Base-by-base conservation (phyloP, 768 basidiomycete species). In the Crucibulum laeve region DNA sequence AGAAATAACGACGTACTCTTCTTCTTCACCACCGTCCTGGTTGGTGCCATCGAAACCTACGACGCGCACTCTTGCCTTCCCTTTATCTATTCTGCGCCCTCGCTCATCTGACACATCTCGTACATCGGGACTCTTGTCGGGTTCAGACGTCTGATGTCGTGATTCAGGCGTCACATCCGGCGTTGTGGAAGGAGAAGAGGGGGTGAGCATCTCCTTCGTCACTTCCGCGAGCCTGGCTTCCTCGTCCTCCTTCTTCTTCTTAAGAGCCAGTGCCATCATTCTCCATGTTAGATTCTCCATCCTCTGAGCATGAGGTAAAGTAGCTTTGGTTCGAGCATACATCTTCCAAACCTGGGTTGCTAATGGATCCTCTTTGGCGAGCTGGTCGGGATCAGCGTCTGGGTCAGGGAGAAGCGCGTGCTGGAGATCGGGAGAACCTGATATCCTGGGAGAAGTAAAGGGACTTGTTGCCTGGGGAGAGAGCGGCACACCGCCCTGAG, bases 281-380 rank as follows among this genome's bases (percentile, higher is more conserved):
- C 96, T 70, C 95, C 95, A 97, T 1, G 94, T 96, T 43, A 98
- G 63, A 59, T 97, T 98, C 69, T 98, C 96, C 91, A 99, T 93
- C 57, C 94, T 71, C 64, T 93, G 90, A 0, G 88, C 91, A 58
- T 95, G 91, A 23, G 94, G 92, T 44, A 95, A 66, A 24, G 75
- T 78, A n/a, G 86, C 87, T 66, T 92, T 93, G 36, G 87, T 88
- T 48, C 88, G 82, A 25, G 91, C 82, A 57, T 90, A 98, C 79
- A 97, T 88, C 69, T 85, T 91, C 95, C 95, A 98, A 23, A 98
- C 88, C 66, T 97, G 92, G 1, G 94, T 87, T 0, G 92, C 92
- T 17, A 96, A 73, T 5, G 93, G 94, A 60, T 96, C 94, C 40
- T 92, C 86, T 57, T 76, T 83, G 6, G 86, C 84, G 19, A 90